Evolutionary conservation across 495 filamentous ascomycete species (phyloP).

Genomic region (Aspergillus campestris): DNA sequence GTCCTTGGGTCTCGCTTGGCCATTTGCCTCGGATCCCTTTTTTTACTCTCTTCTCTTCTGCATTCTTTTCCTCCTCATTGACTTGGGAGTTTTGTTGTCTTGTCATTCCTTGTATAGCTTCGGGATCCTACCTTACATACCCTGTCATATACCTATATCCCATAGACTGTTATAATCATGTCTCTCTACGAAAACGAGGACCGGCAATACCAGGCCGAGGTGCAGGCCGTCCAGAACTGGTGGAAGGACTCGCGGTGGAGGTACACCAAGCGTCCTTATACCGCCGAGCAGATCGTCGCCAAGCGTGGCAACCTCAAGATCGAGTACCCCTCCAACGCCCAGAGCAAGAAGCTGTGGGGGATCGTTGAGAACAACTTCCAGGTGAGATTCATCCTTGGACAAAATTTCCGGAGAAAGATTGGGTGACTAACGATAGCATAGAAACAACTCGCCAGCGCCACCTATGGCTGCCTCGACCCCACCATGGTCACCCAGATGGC

Average conservation of each 20-base stretch:
- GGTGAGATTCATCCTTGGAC: constrained; percentile 34
- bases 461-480: constrained; percentile 94
- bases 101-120: constrained; percentile 4
- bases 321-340: constrained; percentile 79
- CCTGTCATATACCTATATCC: not conserved
- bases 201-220: constrained; percentile 67
- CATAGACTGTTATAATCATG: constrained; percentile 20
- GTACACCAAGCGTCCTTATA: constrained; percentile 86
- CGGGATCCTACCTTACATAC: not conserved
- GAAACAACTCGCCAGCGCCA: constrained; percentile 80
- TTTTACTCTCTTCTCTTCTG: constrained; percentile 10
- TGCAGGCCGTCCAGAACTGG: constrained; percentile 84
- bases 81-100: not conserved
- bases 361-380: constrained; percentile 80
- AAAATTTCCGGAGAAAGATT: not conserved
- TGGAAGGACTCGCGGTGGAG: constrained; percentile 90
- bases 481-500: constrained; percentile 99
- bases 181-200: constrained; percentile 64
- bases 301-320: constrained; percentile 91
- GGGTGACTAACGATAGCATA: constrained; percentile 22
- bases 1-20: constrained; percentile 29
- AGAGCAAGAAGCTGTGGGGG: constrained; percentile 90
- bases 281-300: constrained; percentile 90
- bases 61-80: not conserved
- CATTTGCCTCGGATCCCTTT: constrained; percentile 16